Percentiles rank a stretch among this genome's conserved stretches.
phyloP scores from a whole-genome alignment of 75 land plant species.

The Sequoiadendron giganteum region DNA sequence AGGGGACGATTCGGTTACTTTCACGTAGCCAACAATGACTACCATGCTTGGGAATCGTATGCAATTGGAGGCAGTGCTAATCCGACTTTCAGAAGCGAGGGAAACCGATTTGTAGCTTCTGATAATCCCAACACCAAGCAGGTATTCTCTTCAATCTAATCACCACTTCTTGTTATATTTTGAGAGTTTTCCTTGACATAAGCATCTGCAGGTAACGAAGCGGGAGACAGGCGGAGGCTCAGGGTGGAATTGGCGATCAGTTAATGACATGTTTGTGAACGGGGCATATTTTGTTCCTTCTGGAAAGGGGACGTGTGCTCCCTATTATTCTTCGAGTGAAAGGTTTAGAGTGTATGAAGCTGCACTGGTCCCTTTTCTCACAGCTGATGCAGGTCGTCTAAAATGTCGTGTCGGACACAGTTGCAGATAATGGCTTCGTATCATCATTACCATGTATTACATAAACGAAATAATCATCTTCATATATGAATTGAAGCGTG shows the following conservation, averaged over 20 bases:
- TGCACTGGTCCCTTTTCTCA: constrained; percentile 43
- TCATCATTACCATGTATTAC: not conserved
- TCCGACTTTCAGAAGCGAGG: constrained; percentile 70
- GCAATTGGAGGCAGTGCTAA: constrained; percentile 70
- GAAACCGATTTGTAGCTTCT: constrained; percentile 58
- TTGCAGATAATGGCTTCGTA: constrained; percentile 9
- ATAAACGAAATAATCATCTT: too few species aligned
- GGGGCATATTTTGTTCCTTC: constrained; percentile 68
- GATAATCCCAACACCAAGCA: constrained; percentile 16
- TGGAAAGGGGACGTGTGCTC: constrained; percentile 35
- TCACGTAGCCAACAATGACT: constrained; percentile 67
- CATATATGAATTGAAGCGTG: too few species aligned
- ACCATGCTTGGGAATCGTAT: constrained; percentile 60
- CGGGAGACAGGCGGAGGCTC: constrained; percentile 33
- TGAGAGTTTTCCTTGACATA: not conserved
- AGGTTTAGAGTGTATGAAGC: constrained; percentile 34
- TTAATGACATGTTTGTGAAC: constrained; percentile 49
- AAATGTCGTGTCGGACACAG: constrained; percentile 28
- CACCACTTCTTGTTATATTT: not conserved
- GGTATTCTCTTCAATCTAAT: constrained; percentile 7
- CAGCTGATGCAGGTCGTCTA: constrained; percentile 54
- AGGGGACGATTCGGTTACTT: constrained; percentile 68
- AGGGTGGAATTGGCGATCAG: constrained; percentile 66
- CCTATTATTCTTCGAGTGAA: constrained; percentile 26
- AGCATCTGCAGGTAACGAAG: constrained; percentile 47